Base-by-base conservation (phyloP, 2,329 filamentous ascomycete species). In the Hypoxylon sp. region DNA sequence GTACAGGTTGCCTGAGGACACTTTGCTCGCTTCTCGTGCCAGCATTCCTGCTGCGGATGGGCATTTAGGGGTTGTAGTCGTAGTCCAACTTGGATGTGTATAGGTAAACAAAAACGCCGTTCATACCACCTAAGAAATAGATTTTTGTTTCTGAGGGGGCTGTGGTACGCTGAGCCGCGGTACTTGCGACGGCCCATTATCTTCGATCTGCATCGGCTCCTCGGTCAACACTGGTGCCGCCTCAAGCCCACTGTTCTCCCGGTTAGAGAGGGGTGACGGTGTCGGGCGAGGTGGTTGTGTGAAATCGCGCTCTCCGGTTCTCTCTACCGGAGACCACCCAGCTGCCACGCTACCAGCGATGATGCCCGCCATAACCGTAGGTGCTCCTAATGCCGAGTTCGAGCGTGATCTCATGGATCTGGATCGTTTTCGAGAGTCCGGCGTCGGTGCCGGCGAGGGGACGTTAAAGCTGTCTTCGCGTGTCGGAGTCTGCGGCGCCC, bases 341-440 rank as follows among this genome's bases (percentile, higher is more conserved):
- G 87, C 89, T 27, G 86, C 89, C 27, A 93, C 84, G 68, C 88
- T 88, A 38, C 89, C 90, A 7, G 89, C 90, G 46, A 93, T 85
- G 55, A 93, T 88, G 59, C 90, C 90, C n/a, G 90, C 88, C 90
- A 92, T 92, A 59, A 92, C 89, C 6, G 88, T 87, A 1, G 89
- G 87, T 1, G 89, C 88, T 9, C 87, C 89, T 9, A 93, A 80
- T 1, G 88, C 88, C 23, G 89, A 92, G 73, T 88, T 88, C 35
- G 83, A 85, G 55, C 87, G 78, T 53, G 86, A 87, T 58, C 87
- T 80, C 67, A 79, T 88, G 38, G 88, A 90, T 64, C 87, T 81
- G 47, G 88, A 90, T 48, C 89, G 84, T 52, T 80, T 83, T 46
- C 89, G 79, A 53, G 85, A 81, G 69, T 88, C 84, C 3, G 80